These are phyloP conservation scores for Aspergillus persii DNA, from an alignment of 2,329 filamentous ascomycete species.

Conservation along the genomic window DNA sequence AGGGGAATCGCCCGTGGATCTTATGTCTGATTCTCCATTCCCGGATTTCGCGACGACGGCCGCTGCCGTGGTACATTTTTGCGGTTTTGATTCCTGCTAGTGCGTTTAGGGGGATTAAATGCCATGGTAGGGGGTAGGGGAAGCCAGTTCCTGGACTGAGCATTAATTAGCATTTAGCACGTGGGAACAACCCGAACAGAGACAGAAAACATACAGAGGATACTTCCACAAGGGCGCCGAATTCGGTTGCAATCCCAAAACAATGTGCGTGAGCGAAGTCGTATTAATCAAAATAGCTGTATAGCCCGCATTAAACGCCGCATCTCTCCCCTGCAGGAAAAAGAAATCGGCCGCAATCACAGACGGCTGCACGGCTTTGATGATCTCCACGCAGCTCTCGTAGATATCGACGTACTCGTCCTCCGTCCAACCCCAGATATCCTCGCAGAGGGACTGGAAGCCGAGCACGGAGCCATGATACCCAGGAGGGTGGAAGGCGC, in stretches of 20 bases:
- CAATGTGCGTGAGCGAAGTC: constrained; percentile 47
- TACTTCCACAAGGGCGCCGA: constrained; percentile 33
- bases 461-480: constrained; percentile 36
- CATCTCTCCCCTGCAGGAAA: constrained; percentile 46
- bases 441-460: constrained; percentile 26
- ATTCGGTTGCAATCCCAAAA: constrained; percentile 38
- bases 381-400: constrained; percentile 37
- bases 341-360: constrained; percentile 46
- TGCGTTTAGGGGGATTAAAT: constrained; percentile 44
- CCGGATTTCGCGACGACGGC: constrained; percentile 21
- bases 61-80: constrained; percentile 26
- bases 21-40: constrained; percentile 25
- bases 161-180: constrained; percentile 1
- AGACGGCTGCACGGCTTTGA: constrained; percentile 39
- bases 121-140: constrained; percentile 48
- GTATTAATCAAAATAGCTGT: constrained; percentile 44
- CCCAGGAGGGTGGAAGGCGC: constrained; percentile 31
- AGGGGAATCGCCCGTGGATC: constrained; percentile 27
- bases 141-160: constrained; percentile 46
- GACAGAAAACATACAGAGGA: constrained; percentile 24
- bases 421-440: constrained; percentile 38
- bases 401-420: constrained; percentile 44
- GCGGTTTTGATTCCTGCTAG: constrained; percentile 33
- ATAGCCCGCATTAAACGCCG: constrained; percentile 36
- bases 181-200: no score